Evolutionary conservation across 257 asterid species (phyloP), one percentile per base, ranked within the genome.

Genomic region (Marsdenia floribunda): DNA sequence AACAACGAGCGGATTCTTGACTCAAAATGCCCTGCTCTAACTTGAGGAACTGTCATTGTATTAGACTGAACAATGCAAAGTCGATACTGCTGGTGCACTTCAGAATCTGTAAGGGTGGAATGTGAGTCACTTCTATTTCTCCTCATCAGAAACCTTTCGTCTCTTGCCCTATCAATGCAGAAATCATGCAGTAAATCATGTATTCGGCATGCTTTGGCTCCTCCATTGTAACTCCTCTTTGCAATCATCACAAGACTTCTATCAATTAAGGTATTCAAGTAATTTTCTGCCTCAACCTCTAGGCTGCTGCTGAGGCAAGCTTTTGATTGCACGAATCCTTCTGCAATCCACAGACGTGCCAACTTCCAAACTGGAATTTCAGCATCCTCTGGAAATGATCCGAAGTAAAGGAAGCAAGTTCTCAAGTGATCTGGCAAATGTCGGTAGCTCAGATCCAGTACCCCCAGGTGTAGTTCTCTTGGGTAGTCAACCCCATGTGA

Each of bases 321-420:
- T 19, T 46, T 46, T n/a, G 72, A 33, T 10, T 42, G 16, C 16
- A 68, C 55, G n/a, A 68, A 42, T 6, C 72, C 72, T 68, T 68
- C 72, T 2, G 54, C 55, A 3, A 68, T 42, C 55, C 72, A 68
- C 47, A 68, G 38, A 12, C 12, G 72, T 1, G 42, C 35, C 3
- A 68, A n/a, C 37, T 58, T n/a, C 35, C 26, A 58, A 38, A 81
- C 86, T 0, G 85, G 85, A 67, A 89, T 87, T 71, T 76, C 85
- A 60, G 44, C 78, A 61, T 82, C 93, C 9, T 87, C 88, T 0
- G 87, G 89, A 78, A 88, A 88, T 82, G 84, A 80, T 52, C 88
- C 93, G 33, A 88, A 75, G 69, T 89, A 89, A 72, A 88, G 75
- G 55, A 90, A 90, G 69, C 93, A 88, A 0, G 83, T 80, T 76